A percentile compares a stretch with the other conserved stretches of the same genome.
Conservation (phyloP, 148 eudicot genomes). For the Limonium bicolor region DNA sequence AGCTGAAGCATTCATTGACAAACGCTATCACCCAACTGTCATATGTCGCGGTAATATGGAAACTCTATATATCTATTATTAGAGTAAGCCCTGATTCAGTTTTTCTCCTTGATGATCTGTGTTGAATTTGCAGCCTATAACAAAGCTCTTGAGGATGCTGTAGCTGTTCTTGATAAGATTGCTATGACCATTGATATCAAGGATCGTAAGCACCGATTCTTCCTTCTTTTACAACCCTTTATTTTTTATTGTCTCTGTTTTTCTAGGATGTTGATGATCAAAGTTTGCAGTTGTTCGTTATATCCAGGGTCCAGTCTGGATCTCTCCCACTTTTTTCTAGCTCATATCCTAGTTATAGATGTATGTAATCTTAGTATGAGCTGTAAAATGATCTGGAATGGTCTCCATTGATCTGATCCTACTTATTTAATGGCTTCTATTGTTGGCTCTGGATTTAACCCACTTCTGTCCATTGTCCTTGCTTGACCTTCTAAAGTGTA, state of each 20-base stretch:
- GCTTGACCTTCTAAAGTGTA: no score
- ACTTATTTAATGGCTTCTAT: no score
- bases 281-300: background rate
- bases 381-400: no score
- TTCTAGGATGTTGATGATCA: no score
- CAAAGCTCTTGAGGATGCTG: slow-evolving; percentile 85
- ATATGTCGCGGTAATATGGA: slow-evolving; percentile 86
- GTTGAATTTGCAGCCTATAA: slow-evolving; percentile 44
- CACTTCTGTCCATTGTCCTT: no score
- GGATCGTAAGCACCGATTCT: slow-evolving; percentile 53
- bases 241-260: background rate
- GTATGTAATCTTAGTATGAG: no score
- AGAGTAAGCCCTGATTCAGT: no score
- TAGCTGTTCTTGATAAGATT: slow-evolving; percentile 74
- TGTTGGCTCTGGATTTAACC: no score
- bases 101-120: slow-evolving; percentile 2
- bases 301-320: background rate
- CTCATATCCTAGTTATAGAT: no score
- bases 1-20: slow-evolving; percentile 85
- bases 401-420: no score
- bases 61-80: no score
- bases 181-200: slow-evolving; percentile 67
- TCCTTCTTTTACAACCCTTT: no score
- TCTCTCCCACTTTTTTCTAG: background rate
- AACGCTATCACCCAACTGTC: slow-evolving; percentile 88